These are phyloP conservation scores for Alternaria consortialis DNA, from an alignment of 2,329 filamentous ascomycete species.

Conservation along the genomic window DNA sequence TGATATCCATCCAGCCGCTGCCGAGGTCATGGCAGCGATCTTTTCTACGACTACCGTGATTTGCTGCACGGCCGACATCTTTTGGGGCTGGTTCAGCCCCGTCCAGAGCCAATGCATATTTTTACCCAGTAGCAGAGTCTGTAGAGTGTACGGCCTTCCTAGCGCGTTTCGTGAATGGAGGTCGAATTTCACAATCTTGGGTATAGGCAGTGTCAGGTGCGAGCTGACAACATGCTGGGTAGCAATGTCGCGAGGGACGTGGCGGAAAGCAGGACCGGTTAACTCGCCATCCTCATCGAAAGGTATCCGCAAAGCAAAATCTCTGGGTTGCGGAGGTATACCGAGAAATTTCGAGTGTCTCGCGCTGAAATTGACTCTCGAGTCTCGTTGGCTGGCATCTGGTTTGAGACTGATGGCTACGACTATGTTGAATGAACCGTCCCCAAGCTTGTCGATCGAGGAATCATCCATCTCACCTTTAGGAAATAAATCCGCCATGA, in stretches of 20 bases:
- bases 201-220: background rate
- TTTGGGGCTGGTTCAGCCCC: background rate
- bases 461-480: background rate
- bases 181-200: conserved; percentile 4
- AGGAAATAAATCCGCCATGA: background rate
- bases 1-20: conserved; percentile 5
- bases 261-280: background rate
- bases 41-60: conserved; percentile 4
- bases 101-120: background rate
- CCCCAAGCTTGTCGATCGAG: background rate
- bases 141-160: conserved; percentile 5
- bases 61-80: background rate
- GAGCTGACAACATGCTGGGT: background rate
- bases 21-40: conserved; percentile 5
- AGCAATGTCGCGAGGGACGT: conserved; percentile 1
- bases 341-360: background rate
- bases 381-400: background rate
- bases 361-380: background rate
- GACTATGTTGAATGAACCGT: conserved; percentile 9
- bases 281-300: background rate
- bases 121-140: conserved; percentile 6
- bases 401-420: background rate
- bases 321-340: background rate
- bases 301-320: conserved; percentile 2
- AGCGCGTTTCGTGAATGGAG: background rate